A percentile compares a stretch with the other conserved stretches of the same genome.
phyloP scores from a whole-genome alignment of 495 filamentous ascomycete genomes.

The Trichoderma erinaceum region DNA sequence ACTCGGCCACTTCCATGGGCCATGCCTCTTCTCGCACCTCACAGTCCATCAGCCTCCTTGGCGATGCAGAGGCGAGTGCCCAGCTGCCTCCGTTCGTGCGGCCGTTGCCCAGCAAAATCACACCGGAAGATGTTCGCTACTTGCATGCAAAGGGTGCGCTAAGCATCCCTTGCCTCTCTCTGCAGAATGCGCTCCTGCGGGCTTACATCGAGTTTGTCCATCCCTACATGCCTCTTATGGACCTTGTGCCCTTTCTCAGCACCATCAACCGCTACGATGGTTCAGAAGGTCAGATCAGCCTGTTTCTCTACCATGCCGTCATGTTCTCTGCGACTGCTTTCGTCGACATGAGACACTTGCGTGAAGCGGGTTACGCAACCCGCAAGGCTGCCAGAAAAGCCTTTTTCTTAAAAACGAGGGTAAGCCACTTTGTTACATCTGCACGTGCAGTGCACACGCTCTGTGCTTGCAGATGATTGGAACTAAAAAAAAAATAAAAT shows the following conservation, averaged over 20 bases:
- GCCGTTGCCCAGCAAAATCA: conserved; percentile 59
- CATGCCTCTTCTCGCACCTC: conserved; percentile 19
- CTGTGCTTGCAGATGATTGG: not conserved
- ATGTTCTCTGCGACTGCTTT: conserved; percentile 79
- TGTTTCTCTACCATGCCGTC: conserved; percentile 74
- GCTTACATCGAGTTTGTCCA: conserved; percentile 79
- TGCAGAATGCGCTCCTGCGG: conserved; percentile 69
- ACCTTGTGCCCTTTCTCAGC: conserved; percentile 65
- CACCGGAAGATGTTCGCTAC: conserved; percentile 68
- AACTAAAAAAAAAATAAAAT: not conserved
- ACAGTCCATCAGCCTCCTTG: conserved; percentile 30
- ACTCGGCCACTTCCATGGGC: conserved; percentile 20
- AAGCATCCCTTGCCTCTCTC: conserved; percentile 54
- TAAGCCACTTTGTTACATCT: conserved; percentile 35
- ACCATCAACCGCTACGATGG: conserved; percentile 61
- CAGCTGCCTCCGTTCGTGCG: conserved; percentile 66
- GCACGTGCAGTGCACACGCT: not conserved
- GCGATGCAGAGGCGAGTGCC: conserved; percentile 26
- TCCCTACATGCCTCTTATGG: conserved; percentile 82
- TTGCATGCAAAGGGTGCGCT: conserved; percentile 70
- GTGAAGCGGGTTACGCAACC: conserved; percentile 60
- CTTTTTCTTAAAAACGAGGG: conserved; percentile 74
- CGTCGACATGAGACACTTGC: conserved; percentile 63
- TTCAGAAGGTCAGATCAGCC: conserved; percentile 58
- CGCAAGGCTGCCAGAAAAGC: conserved; percentile 69